Evolutionary conservation across 805 yeast genomes (phyloP).

Genomic region (Tetrapisispora pingtungensis): DNA sequence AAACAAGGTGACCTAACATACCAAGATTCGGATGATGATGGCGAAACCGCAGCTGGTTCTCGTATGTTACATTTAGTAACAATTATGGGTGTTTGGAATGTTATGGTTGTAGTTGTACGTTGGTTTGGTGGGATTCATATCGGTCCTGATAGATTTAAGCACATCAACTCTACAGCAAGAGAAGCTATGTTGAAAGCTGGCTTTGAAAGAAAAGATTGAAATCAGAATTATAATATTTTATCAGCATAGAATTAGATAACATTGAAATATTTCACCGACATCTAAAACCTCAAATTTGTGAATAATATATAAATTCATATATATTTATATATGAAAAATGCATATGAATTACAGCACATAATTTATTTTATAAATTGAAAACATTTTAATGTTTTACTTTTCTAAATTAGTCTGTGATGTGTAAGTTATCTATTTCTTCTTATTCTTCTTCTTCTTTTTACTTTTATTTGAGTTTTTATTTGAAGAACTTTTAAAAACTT

Average conservation of each 20-base stretch:
- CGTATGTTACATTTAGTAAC: slow-evolving; percentile 69
- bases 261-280: background rate
- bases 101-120: slow-evolving; percentile 69
- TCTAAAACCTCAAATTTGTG: too few species aligned
- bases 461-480: background rate
- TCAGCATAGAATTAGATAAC: too few species aligned
- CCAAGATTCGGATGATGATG: slow-evolving; percentile 94
- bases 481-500: background rate
- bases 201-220: slow-evolving; percentile 21
- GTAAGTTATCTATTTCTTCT: background rate
- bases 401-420: too few species aligned
- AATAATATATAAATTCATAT: too few species aligned
- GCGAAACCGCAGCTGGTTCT: slow-evolving; percentile 94
- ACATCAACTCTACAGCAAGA: slow-evolving; percentile 80
- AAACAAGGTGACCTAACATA: slow-evolving; percentile 41
- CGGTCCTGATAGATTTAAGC: slow-evolving; percentile 92
- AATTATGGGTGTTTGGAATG: slow-evolving; percentile 73
- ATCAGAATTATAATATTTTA: too few species aligned
- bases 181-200: slow-evolving; percentile 68
- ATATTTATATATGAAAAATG: too few species aligned
- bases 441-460: slow-evolving; percentile 1
- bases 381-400: too few species aligned
- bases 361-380: too few species aligned
- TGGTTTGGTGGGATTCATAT: slow-evolving; percentile 91
- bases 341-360: background rate